Conservation (phyloP, 2,329 filamentous ascomycete species). For the Fusarium concolor region DNA sequence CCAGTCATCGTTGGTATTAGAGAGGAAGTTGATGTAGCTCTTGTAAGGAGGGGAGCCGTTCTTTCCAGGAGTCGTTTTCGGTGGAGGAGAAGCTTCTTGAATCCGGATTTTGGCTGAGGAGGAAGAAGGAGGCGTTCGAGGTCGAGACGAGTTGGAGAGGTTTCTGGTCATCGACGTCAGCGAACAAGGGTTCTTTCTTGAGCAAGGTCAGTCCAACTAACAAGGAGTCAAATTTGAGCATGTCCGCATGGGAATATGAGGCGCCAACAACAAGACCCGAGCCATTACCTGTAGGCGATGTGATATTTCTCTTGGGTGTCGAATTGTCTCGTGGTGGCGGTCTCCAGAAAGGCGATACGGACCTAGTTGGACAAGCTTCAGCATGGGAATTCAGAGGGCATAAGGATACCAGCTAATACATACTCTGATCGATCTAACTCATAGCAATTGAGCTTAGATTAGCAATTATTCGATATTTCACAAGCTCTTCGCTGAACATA, state of each 20-base stretch:
- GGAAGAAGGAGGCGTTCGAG: conserved; percentile 79
- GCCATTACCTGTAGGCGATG: conserved; percentile 61
- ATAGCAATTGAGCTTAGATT: conserved; percentile 41
- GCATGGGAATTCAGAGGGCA: conserved; percentile 29
- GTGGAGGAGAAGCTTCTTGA: conserved; percentile 67
- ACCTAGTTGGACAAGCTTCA: conserved; percentile 63
- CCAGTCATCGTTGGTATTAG: conserved; percentile 86
- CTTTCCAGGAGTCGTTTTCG: conserved; percentile 62
- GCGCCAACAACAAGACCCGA: conserved; percentile 86
- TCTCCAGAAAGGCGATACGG: conserved; percentile 89
- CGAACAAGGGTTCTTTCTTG: neutral
- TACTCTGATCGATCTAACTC: conserved; percentile 71
- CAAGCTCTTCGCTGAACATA: conserved; percentile 59
- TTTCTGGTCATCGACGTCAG: conserved; percentile 58
- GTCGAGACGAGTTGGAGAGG: conserved; percentile 71
- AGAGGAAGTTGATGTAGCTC: conserved; percentile 84
- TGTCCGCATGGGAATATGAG: conserved; percentile 95
- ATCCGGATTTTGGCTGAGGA: conserved; percentile 62
- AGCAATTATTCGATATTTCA: conserved; percentile 37
- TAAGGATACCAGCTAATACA: conserved; percentile 48
- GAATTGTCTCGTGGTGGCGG: conserved; percentile 65
- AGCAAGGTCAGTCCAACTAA: conserved; percentile 56
- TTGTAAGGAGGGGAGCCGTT: conserved; percentile 73
- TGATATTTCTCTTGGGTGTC: conserved; percentile 62
- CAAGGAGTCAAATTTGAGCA: conserved; percentile 87